Evolutionary conservation across 345 rosid genomes (phyloP), one percentile per base, ranked within the genome.

Genomic region (Arabidopsis arenosa): DNA sequence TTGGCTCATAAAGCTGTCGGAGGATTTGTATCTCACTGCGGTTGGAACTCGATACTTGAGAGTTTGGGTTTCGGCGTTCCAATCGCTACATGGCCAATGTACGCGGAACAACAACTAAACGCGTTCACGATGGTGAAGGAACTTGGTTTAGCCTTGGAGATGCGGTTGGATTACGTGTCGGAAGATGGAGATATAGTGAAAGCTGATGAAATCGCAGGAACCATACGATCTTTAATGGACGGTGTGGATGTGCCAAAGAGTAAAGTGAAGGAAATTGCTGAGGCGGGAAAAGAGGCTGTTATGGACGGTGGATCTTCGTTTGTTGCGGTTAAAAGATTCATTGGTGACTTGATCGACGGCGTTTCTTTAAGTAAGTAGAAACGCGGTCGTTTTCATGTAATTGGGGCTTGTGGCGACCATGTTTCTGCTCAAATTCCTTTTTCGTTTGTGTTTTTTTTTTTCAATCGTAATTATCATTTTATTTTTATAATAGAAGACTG

Each of bases 101-200:
- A 75, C 48, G 85, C 82, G 0, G 71, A 79, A 49, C 82, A 79
- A 5, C 79, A 79, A 33, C 43, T 79, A 8, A 79, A 79, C 13
- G 75, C 85, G 17, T 79, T 79, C 41, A 66, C 64, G 48, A 41
- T 75, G 56, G 82, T 67, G 57, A 82, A 70, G 63, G 82, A 79
- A 6, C 74, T 79, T 32, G 72, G 73, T 33, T 2, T 80, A n/a
- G 74, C 65, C 0, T 7, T 71, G 60, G 78, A 75, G 36, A 58
- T 72, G 82, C 81, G 72, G 36, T 30, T 79, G 69, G 80, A 79
- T 66, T 75, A 69, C 48, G 68, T 80, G 60, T 5, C 3, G 15
- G 74, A 36, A 0, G 0, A 47, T 13, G 72, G 72, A 54, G 68
- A 65, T 4, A 11, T 78, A 7, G 78, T 79, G 65, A 60, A 12